phyloP scores from a whole-genome alignment of 495 filamentous ascomycete species.

The Aspergillus bertholletiae region DNA sequence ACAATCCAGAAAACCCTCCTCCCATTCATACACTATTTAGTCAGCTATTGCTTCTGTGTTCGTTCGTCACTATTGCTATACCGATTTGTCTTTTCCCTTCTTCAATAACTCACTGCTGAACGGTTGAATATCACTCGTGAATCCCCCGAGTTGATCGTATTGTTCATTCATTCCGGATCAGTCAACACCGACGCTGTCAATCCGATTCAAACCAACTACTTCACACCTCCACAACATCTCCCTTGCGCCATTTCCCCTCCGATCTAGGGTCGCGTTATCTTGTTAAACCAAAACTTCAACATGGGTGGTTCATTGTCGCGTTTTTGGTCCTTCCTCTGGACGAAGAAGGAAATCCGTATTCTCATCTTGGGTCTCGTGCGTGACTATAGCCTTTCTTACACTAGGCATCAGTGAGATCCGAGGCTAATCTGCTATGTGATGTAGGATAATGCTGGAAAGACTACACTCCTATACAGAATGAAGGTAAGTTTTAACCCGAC shows the following conservation, averaged over 20 bases:
- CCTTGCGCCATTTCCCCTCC: background rate
- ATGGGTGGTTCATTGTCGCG: conserved; percentile 85
- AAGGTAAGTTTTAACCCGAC: conserved; percentile 77
- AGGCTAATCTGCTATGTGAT: conserved; percentile 20
- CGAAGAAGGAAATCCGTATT: conserved; percentile 97
- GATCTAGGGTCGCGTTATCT: background rate
- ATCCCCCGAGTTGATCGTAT: background rate
- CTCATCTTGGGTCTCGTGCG: conserved; percentile 91
- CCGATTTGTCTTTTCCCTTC: background rate
- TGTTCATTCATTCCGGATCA: background rate
- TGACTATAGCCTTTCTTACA: conserved; percentile 2
- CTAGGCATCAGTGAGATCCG: conserved; percentile 3
- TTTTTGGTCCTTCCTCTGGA: conserved; percentile 72
- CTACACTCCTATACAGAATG: conserved; percentile 90
- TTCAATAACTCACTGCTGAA: background rate
- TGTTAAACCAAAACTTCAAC: conserved; percentile 13
- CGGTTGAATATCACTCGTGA: background rate
- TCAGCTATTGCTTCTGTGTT: background rate
- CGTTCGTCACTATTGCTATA: background rate
- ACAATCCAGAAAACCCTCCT: background rate
- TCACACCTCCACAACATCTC: background rate
- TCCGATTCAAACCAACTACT: background rate
- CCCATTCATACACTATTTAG: background rate
- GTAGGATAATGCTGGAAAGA: conserved; percentile 98
- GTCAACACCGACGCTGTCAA: background rate